Percentiles rank a stretch among this genome's conserved stretches.
These are phyloP conservation scores for Earliella scabrosa DNA, from an alignment of 1,284 basidiomycete species.

Conservation along the genomic window DNA sequence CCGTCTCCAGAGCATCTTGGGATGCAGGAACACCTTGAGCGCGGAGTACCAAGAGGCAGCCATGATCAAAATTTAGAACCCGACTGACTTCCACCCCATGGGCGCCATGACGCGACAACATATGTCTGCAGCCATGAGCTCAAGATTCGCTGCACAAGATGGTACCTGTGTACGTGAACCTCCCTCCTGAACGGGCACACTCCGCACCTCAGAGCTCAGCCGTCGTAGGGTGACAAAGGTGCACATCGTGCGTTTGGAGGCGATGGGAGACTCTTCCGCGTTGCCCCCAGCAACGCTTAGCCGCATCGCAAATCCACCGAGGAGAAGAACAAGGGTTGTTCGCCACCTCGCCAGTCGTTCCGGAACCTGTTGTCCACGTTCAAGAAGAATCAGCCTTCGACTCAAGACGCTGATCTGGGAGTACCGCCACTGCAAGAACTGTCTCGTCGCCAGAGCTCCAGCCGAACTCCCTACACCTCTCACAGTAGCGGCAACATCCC, in stretches of 20 bases:
- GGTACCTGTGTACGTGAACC: slow-evolving; percentile 16
- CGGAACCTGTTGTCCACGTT: slow-evolving; percentile 67
- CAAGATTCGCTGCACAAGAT: slow-evolving; percentile 2
- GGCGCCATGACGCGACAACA: slow-evolving; percentile 26
- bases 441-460: not conserved
- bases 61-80: no score
- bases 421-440: not conserved
- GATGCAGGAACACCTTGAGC: no score
- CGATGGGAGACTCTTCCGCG: slow-evolving; percentile 19
- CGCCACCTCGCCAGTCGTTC: slow-evolving; percentile 67
- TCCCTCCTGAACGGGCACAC: not conserved
- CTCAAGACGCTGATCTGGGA: slow-evolving; percentile 28
- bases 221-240: slow-evolving; percentile 39
- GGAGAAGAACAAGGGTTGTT: slow-evolving; percentile 38
- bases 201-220: slow-evolving; percentile 5
- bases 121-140: not conserved
- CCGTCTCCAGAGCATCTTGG: no score
- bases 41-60: no score
- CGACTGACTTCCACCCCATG: no score
- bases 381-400: slow-evolving; percentile 52
- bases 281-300: not conserved
- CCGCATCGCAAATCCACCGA: slow-evolving; percentile 2
- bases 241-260: slow-evolving; percentile 40
- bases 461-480: not conserved
- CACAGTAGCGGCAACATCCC: not conserved